These are phyloP conservation scores for Citrus australasica DNA, from an alignment of 345 rosid genomes.

Conservation along the genomic window DNA sequence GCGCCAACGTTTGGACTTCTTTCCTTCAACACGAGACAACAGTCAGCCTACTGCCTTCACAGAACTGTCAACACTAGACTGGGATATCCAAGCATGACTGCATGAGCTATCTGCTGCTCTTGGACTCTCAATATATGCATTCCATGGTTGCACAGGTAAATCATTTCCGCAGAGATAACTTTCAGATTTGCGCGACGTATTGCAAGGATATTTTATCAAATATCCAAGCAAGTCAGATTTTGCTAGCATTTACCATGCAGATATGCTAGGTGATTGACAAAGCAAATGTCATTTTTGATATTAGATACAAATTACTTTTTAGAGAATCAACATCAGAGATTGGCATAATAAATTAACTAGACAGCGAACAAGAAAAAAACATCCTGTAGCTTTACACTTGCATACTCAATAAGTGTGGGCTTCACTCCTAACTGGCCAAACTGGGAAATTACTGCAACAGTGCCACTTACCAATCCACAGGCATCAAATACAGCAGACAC, in stretches of 20 bases:
- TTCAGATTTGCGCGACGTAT: background rate
- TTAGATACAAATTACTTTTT: background rate
- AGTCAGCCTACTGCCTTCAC: too few relatives aligned
- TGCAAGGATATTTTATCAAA: background rate
- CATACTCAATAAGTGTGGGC: background rate
- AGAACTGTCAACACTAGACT: too few relatives aligned
- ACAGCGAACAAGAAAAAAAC: background rate
- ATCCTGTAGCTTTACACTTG: constrained; percentile 5
- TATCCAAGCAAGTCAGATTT: background rate
- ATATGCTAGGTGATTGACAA: background rate
- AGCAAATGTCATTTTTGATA: background rate
- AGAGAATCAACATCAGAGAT: background rate
- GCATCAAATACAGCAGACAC: background rate
- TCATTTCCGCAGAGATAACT: too few relatives aligned
- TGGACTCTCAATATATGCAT: too few relatives aligned
- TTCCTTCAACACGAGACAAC: too few relatives aligned
- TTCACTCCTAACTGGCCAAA: background rate
- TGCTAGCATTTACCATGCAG: background rate
- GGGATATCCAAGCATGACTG: too few relatives aligned
- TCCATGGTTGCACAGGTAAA: too few relatives aligned
- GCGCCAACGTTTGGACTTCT: too few relatives aligned
- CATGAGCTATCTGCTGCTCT: too few relatives aligned
- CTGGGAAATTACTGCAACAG: background rate
- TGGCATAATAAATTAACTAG: background rate
- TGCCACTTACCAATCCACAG: background rate